A percentile compares a stretch with the other conserved stretches of the same genome.
These are phyloP conservation scores for Colletotrichum siamense DNA, from an alignment of 2,329 filamentous ascomycete species.

Conservation along the genomic window DNA sequence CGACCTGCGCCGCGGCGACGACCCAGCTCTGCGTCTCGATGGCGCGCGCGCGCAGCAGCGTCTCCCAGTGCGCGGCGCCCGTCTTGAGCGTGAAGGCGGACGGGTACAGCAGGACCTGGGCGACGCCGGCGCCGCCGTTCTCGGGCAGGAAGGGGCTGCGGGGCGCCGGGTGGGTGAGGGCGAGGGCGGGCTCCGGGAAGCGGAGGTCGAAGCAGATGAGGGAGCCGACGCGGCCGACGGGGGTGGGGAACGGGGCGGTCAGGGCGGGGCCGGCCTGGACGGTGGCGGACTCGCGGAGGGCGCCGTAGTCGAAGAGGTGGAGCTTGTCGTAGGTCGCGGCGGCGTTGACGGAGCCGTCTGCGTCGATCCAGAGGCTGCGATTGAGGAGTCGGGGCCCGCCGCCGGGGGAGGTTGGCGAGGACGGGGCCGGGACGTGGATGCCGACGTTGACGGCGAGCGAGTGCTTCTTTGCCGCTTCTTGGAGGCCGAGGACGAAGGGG, in stretches of 20 bases:
- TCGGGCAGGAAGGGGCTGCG: constrained; percentile 28
- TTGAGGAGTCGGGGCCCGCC: constrained; percentile 50
- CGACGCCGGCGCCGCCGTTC: constrained; percentile 40
- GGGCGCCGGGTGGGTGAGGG: constrained; percentile 56
- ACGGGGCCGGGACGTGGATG: constrained; percentile 75
- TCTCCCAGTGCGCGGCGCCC: constrained; percentile 85
- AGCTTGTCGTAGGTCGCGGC: constrained; percentile 74
- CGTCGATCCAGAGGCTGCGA: constrained; percentile 57
- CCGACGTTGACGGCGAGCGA: constrained; percentile 82
- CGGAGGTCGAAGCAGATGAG: constrained; percentile 92
- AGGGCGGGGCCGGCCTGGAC: constrained; percentile 73
- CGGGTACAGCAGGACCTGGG: constrained; percentile 84
- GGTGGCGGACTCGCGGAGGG: constrained; percentile 55
- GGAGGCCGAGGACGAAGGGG: constrained; percentile 79
- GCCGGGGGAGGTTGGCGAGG: constrained; percentile 29
- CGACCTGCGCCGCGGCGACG: constrained; percentile 83
- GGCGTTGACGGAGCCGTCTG: constrained; percentile 46
- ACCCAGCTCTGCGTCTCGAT: constrained; percentile 92
- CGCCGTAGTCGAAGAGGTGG: constrained; percentile 81
- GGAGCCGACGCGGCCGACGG: constrained; percentile 77
- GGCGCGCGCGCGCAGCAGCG: constrained; percentile 77
- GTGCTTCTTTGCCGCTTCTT: constrained; percentile 67
- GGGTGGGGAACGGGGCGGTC: constrained; percentile 72
- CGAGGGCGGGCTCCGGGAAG: constrained; percentile 77
- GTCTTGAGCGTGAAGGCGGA: constrained; percentile 91